phyloP scores from a whole-genome alignment of 352 stramenopile species.

The Elongisporangium prolatum region DNA sequence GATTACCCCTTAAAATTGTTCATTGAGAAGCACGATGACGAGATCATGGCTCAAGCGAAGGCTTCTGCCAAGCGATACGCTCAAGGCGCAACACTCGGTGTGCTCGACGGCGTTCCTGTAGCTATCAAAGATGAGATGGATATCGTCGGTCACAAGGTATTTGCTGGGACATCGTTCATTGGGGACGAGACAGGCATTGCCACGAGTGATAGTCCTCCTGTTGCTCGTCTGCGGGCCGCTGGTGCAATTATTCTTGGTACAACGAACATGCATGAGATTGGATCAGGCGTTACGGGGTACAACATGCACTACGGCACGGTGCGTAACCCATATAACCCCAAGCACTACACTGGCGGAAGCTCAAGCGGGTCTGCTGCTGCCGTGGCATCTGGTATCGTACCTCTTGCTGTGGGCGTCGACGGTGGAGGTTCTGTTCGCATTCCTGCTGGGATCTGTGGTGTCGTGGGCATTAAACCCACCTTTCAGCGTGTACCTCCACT shows the following conservation, averaged over 20 bases:
- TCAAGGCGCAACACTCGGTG: constrained; percentile 49
- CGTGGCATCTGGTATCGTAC: constrained; percentile 85
- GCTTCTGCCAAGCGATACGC: constrained; percentile 68
- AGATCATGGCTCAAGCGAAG: constrained; percentile 63
- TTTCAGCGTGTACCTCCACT: constrained; percentile 74
- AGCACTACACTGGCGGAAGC: constrained; percentile 87
- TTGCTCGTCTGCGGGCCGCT: constrained; percentile 51
- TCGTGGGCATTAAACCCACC: constrained; percentile 87
- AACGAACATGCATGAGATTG: constrained; percentile 90
- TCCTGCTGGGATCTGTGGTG: constrained; percentile 81
- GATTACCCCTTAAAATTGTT: constrained; percentile 63
- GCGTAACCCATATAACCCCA: constrained; percentile 83
- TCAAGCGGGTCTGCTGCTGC: constrained; percentile 87
- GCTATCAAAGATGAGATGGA: constrained; percentile 87
- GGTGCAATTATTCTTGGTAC: constrained; percentile 87
- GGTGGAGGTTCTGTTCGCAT: constrained; percentile 89
- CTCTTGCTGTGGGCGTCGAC: constrained; percentile 83
- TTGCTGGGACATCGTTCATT: constrained; percentile 76
- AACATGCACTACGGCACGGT: constrained; percentile 70
- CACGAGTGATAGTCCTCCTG: constrained; percentile 38
- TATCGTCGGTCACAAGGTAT: constrained; percentile 62
- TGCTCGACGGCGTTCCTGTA: constrained; percentile 87
- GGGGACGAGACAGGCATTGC: constrained; percentile 38
- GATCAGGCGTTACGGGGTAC: constrained; percentile 67
- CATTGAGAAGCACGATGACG: constrained; percentile 65